Percentiles rank a stretch among this genome's conserved stretches.
phyloP scores from a whole-genome alignment of 768 basidiomycete genomes.

The Mycena pura region DNA sequence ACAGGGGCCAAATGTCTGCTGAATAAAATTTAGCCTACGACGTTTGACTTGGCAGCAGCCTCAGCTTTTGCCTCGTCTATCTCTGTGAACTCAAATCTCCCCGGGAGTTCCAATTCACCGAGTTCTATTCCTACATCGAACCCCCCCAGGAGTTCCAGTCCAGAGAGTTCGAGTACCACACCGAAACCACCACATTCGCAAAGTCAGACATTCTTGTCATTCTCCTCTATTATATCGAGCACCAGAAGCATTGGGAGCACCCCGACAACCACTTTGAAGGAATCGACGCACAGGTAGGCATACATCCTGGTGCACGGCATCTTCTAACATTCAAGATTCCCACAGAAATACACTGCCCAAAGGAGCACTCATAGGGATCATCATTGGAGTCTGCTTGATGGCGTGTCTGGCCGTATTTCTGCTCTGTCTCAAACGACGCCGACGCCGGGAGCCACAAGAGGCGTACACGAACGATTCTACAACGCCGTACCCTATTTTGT shows the following conservation, averaged over 20 bases:
- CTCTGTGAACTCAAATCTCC: neutral
- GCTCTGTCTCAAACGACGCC: neutral
- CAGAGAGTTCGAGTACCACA: neutral
- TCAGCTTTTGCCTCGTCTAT: neutral
- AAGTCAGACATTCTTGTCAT: neutral
- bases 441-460: neutral
- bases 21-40: conserved; percentile 2
- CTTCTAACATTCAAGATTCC: neutral
- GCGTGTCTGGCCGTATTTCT: neutral
- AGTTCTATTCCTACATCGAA: neutral
- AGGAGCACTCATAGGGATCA: neutral
- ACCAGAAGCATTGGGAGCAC: neutral
- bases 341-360: neutral
- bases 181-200: neutral
- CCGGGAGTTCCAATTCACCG: neutral
- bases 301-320: neutral
- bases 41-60: conserved; percentile 7
- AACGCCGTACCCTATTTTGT: neutral
- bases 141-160: no score
- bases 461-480: neutral
- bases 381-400: neutral
- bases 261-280: neutral
- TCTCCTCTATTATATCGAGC: neutral
- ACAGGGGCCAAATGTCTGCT: neutral
- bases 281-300: neutral